These are phyloP conservation scores for Polychytrium aggregatum DNA, from an alignment of 192 early-diverging fungal genomes.

Conservation along the genomic window DNA sequence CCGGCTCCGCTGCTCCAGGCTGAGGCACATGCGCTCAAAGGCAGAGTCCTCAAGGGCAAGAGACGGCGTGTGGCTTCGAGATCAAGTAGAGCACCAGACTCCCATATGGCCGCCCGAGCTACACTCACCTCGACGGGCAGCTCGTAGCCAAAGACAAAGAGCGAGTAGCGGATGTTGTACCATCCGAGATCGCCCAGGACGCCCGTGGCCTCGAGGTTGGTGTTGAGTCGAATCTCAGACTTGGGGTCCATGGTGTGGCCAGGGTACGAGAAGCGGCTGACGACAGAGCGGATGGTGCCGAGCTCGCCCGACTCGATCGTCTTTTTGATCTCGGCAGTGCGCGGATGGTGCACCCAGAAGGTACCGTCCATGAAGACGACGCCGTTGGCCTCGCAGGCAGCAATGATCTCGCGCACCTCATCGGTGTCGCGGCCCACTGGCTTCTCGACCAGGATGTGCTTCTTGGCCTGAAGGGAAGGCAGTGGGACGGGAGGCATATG, in stretches of 20 bases:
- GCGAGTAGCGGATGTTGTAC: conserved; percentile 9
- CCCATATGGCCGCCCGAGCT: too few species aligned
- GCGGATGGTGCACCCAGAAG: conserved; percentile 16
- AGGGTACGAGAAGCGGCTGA: conserved; percentile 7
- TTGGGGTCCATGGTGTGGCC: conserved; percentile 1
- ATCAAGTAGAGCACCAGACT: too few species aligned
- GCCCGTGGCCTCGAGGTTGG: conserved; percentile 8
- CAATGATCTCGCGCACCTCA: conserved; percentile 12
- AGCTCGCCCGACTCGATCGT: conserved; percentile 4
- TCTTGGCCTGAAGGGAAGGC: conserved; percentile 30
- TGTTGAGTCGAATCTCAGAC: conserved; percentile 2
- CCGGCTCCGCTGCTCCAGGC: too few species aligned
- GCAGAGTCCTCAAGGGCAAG: too few species aligned
- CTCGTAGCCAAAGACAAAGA: conserved; percentile 9
- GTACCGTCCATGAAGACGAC: conserved; percentile 19
- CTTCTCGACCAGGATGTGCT: conserved; percentile 44
- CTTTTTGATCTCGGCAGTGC: conserved; percentile 4
- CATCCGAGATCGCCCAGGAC: conserved; percentile 11
- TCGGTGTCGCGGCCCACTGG: conserved; percentile 17
- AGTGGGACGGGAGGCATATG: too few species aligned
- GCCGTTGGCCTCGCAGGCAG: neutral
- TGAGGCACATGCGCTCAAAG: too few species aligned
- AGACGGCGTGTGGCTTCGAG: too few species aligned
- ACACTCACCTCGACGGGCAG: too few species aligned
- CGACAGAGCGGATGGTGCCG: conserved; percentile 9